Base-by-base conservation (phyloP, 495 filamentous ascomycete species). In the Penicillium maclennaniae region DNA sequence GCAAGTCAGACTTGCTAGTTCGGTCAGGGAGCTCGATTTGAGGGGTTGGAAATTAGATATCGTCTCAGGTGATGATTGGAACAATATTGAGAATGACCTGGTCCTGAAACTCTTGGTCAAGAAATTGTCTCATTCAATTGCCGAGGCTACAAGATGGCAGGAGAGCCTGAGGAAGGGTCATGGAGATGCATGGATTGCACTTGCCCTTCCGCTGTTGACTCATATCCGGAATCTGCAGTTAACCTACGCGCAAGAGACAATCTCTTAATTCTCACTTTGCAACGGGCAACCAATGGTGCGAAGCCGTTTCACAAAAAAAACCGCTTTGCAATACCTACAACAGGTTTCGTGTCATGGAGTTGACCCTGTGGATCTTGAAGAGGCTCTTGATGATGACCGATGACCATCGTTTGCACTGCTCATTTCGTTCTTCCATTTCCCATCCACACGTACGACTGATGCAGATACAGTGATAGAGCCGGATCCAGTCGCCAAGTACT, bases 121-220 rank as follows among this genome's bases (percentile, higher is more conserved):
- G 5, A 15, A 14, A 6, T 34, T 57, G 6, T 63, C 66, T 39
- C 52, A 60, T 40, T 62, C 63, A 0, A 9, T 51, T 1, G 51
- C 53, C 20, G 69, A 72, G 44, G 42, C 55, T n/a, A 15, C 34
- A 6, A 52, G 55, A 49, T 72, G 69, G 68, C 45, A 43, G 16
- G 38, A 63, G 41, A 53, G 60, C 44, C 64, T 72, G 26, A 43
- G 40, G 1, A 17, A 55, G 6, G 64, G 63, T 6, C 41, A 56
- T 0, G 59, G 53, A 12, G 68, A 72, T 26, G 61, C 67, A 3
- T 72, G 69, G 69, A 60, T 64, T 36, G 68, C 68, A 0, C 54
- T 69, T 27, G 48, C 63, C 21, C 44, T 70, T 6, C 63, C 68
- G 0, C 25, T 68, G n/a, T 52, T 61, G 17, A 60, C 21, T 41